These are phyloP conservation scores for Amanita rimosa DNA, from an alignment of 768 basidiomycete species.

Conservation along the genomic window DNA sequence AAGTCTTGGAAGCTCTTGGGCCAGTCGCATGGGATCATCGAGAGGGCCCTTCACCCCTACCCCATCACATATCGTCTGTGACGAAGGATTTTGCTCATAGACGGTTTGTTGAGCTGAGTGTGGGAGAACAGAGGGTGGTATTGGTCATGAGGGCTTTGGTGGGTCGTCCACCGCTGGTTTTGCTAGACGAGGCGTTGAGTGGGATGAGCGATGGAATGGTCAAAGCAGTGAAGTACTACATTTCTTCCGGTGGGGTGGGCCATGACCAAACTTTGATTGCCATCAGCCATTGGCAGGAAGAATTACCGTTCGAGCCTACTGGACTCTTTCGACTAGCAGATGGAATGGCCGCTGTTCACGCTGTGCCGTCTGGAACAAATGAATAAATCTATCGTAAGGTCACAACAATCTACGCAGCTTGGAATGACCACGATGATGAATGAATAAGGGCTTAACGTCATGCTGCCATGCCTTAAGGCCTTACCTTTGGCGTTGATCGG, in stretches of 20 bases:
- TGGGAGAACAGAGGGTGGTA: constrained; percentile 71
- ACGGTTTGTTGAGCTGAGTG: constrained; percentile 53
- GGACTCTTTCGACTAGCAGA: constrained; percentile 18
- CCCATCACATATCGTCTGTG: background rate
- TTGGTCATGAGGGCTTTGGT: constrained; percentile 84
- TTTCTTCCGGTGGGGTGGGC: constrained; percentile 43
- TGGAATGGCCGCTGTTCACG: background rate
- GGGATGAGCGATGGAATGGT: constrained; percentile 86
- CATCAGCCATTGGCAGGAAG: constrained; percentile 86
- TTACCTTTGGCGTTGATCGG: too few species aligned
- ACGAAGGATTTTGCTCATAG: constrained; percentile 33
- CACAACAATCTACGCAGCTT: too few species aligned
- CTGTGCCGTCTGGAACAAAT: too few species aligned
- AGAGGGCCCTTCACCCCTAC: background rate
- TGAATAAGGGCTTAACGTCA: too few species aligned
- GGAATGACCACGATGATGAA: too few species aligned
- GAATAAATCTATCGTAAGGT: too few species aligned
- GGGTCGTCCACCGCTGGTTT: constrained; percentile 55
- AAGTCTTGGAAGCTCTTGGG: constrained; percentile 56
- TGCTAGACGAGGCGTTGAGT: constrained; percentile 89
- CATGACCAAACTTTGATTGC: constrained; percentile 69
- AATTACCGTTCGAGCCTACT: constrained; percentile 69
- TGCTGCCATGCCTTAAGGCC: too few species aligned
- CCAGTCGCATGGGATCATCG: constrained; percentile 35
- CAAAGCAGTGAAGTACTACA: constrained; percentile 44